Evolutionary conservation across 495 filamentous ascomycete genomes (phyloP).

Genomic region (Pyrenula aspistea): DNA sequence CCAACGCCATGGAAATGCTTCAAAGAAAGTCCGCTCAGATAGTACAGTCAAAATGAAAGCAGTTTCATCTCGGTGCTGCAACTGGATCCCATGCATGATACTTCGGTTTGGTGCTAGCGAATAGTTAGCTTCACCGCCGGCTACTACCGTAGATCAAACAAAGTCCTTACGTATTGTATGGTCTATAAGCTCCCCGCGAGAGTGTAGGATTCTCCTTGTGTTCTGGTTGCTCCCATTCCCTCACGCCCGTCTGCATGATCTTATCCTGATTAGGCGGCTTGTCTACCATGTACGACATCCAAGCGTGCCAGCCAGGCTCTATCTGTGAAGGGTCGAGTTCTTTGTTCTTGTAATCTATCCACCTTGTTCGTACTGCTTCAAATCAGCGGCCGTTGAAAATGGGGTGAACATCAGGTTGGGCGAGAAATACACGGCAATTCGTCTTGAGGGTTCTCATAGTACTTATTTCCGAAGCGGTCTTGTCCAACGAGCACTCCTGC

Average conservation of each 20-base stretch:
- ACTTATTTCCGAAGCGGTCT: conserved; percentile 95
- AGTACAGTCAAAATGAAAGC: no score
- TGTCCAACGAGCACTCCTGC: conserved; percentile 73
- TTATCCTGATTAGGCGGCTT: conserved; percentile 71
- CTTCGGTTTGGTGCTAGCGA: conserved; percentile 30
- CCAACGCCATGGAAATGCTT: no score
- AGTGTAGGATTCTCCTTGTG: conserved; percentile 66
- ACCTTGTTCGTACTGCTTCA: conserved; percentile 76
- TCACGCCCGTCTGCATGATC: conserved; percentile 46
- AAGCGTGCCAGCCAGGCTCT: conserved; percentile 96
- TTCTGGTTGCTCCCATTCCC: conserved; percentile 63
- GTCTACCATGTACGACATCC: conserved; percentile 90
- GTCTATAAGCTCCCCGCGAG: conserved; percentile 68
- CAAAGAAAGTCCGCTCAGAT: no score
- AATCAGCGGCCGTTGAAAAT: conserved; percentile 10
- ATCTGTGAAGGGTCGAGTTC: conserved; percentile 87
- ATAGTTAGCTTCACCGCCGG: not conserved
- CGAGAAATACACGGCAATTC: conserved; percentile 72
- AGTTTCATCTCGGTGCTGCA: conserved; percentile 17
- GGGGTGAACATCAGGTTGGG: not conserved
- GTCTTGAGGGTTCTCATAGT: conserved; percentile 82
- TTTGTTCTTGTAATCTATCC: conserved; percentile 88
- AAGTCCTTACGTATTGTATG: conserved; percentile 69
- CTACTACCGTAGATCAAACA: not conserved
- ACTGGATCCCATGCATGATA: conserved; percentile 29